Percentiles rank a stretch among this genome's conserved stretches.
These are phyloP conservation scores for Chaetoceros muelleri DNA, from an alignment of 108 stramenopile species.

Conservation along the genomic window DNA sequence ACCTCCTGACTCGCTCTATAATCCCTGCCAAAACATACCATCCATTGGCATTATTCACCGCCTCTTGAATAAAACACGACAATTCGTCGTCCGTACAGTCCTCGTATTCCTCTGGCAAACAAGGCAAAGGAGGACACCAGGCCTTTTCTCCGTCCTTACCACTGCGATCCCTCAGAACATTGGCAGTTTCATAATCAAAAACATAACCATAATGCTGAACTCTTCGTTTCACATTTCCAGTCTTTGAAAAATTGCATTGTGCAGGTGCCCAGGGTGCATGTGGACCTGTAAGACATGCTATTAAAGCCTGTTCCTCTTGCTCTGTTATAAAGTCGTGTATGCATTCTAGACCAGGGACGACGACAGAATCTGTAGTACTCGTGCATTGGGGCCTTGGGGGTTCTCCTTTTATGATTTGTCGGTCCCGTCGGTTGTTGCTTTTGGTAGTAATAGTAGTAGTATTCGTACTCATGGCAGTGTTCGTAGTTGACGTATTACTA, in stretches of 20 bases:
- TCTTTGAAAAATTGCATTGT: slow-evolving; percentile 41
- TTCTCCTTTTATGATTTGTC: slow-evolving; percentile 34
- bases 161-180: slow-evolving; percentile 56
- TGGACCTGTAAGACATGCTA: slow-evolving; percentile 68
- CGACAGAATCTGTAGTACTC: slow-evolving; percentile 46
- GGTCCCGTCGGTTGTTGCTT: too few relatives aligned
- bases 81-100: slow-evolving; percentile 20
- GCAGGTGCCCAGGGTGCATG: slow-evolving; percentile 80
- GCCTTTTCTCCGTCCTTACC: slow-evolving; percentile 8
- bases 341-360: slow-evolving; percentile 52
- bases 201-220: slow-evolving; percentile 92
- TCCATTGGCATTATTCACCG: slow-evolving; percentile 35
- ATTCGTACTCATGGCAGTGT: too few relatives aligned
- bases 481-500: too few relatives aligned
- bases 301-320: slow-evolving; percentile 49
- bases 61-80: slow-evolving; percentile 17
- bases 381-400: slow-evolving; percentile 72
- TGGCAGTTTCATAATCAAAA: slow-evolving; percentile 80
- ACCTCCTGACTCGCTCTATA: slow-evolving; percentile 45
- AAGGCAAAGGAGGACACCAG: slow-evolving; percentile 42
- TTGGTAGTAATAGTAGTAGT: too few relatives aligned
- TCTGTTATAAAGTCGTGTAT: slow-evolving; percentile 45
- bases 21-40: slow-evolving; percentile 67
- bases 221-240: slow-evolving; percentile 49
- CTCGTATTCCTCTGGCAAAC: background rate